Conservation (phyloP, 2,329 filamentous ascomycete genomes). For the Seiridium unicorne region DNA sequence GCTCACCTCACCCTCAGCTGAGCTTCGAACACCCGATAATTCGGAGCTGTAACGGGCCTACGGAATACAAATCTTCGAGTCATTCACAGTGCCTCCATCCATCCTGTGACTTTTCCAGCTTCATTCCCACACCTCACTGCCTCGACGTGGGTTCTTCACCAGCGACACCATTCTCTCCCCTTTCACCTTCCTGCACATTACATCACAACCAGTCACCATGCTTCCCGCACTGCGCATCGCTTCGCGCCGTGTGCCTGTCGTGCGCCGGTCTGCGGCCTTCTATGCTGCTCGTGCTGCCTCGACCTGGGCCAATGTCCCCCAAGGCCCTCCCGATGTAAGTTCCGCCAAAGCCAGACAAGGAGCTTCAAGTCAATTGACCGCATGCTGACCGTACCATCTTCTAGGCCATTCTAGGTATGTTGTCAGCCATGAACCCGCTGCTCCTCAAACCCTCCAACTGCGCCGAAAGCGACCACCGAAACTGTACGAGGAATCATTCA, state of each 20-base stretch:
- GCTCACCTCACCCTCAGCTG: not conserved
- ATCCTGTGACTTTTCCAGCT: not conserved
- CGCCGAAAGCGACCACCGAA: slow-evolving; percentile 6
- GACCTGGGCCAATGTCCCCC: slow-evolving; percentile 86
- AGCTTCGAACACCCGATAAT: not conserved
- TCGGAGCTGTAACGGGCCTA: not conserved
- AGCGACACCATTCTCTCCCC: not conserved
- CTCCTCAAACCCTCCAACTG: slow-evolving; percentile 4
- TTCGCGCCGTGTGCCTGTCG: slow-evolving; percentile 43
- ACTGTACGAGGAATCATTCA: slow-evolving; percentile 12
- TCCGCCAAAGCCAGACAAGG: not conserved
- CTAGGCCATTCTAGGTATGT: slow-evolving; percentile 75
- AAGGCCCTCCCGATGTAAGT: slow-evolving; percentile 71
- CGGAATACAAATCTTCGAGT: not conserved
- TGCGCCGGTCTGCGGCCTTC: slow-evolving; percentile 34
- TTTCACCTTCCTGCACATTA: not conserved
- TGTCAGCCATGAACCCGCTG: slow-evolving; percentile 8
- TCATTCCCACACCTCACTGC: not conserved
- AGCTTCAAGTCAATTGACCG: not conserved
- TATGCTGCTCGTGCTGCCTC: slow-evolving; percentile 60
- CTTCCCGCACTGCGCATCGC: slow-evolving; percentile 54
- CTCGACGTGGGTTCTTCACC: not conserved
- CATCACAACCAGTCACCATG: slow-evolving; percentile 39
- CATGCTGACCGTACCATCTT: slow-evolving; percentile 28
- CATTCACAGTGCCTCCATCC: not conserved